phyloP scores from a whole-genome alignment of 306 rosid genomes.

The Acacia confusa region DNA sequence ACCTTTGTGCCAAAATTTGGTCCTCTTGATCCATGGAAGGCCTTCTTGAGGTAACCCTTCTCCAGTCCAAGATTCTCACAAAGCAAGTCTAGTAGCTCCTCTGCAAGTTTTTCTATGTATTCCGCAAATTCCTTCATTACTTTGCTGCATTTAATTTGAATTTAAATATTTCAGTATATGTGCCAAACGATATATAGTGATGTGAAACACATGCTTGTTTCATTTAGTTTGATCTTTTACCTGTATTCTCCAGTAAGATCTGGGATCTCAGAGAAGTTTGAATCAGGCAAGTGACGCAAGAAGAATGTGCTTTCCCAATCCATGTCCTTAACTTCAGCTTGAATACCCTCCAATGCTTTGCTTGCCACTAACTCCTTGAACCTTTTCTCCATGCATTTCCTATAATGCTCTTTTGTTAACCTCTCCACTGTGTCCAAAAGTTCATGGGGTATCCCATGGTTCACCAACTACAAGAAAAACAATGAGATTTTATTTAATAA shows the following conservation, averaged over 20 bases:
- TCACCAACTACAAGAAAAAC: conserved; percentile 42
- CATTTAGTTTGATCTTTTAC: neutral
- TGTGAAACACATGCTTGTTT: no score
- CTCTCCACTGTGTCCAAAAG: conserved; percentile 56
- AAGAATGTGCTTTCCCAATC: conserved; percentile 73
- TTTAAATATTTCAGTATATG: neutral
- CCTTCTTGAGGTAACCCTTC: conserved; percentile 24
- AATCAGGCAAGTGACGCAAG: conserved; percentile 56
- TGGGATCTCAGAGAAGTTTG: conserved; percentile 51
- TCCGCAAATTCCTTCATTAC: conserved; percentile 56
- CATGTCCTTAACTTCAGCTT: conserved; percentile 53
- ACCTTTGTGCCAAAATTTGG: conserved; percentile 70
- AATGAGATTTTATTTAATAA: neutral
- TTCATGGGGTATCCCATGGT: conserved; percentile 42
- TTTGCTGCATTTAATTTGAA: conserved; percentile 26
- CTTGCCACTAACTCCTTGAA: conserved; percentile 54
- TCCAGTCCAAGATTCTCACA: conserved; percentile 67
- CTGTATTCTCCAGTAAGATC: conserved; percentile 56
- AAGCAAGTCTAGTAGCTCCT: conserved; percentile 52
- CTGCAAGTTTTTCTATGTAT: conserved; percentile 50
- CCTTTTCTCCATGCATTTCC: conserved; percentile 54
- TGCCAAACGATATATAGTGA: no score
- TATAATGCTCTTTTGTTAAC: conserved; percentile 60
- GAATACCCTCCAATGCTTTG: conserved; percentile 46
- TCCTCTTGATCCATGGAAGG: conserved; percentile 58